Evolutionary conservation across 106 monocot species (phyloP).

Genomic region (Acorus gramineus): DNA sequence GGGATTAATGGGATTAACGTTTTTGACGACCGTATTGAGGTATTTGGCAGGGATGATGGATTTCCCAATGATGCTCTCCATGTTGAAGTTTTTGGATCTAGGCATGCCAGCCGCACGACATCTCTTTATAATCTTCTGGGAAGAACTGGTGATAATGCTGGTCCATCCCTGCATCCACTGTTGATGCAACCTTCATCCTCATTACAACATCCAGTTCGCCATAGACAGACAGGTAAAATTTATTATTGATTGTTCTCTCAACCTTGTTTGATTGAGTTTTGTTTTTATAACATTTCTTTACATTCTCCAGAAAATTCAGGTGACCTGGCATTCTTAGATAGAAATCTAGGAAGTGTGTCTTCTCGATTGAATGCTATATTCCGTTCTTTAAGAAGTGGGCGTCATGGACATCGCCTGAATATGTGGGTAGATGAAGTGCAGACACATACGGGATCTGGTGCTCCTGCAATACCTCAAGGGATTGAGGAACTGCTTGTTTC

Average conservation of each 20-base stretch:
- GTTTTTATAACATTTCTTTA: background rate
- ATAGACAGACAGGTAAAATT: constrained; percentile 59
- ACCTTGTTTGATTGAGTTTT: background rate
- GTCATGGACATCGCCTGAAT: constrained; percentile 78
- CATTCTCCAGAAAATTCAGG: constrained; percentile 49
- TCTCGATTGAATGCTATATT: constrained; percentile 86
- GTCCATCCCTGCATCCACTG: constrained; percentile 68
- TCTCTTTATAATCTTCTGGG: constrained; percentile 87
- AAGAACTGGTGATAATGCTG: constrained; percentile 52
- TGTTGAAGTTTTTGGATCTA: constrained; percentile 85
- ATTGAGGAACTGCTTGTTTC: constrained; percentile 88
- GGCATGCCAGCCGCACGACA: constrained; percentile 67
- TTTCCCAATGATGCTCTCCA: constrained; percentile 67
- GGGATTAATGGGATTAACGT: constrained; percentile 93
- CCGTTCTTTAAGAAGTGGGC: constrained; percentile 57
- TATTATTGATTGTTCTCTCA: background rate
- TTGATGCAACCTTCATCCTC: constrained; percentile 66
- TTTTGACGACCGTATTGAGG: constrained; percentile 96
- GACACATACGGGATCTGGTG: constrained; percentile 48
- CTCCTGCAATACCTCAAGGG: constrained; percentile 67
- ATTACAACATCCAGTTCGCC: constrained; percentile 40
- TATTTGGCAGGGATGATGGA: constrained; percentile 58
- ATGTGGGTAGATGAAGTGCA: constrained; percentile 90
- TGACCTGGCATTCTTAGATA: constrained; percentile 84
- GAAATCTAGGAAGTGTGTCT: constrained; percentile 59